A percentile compares a stretch with the other conserved stretches of the same genome.
phyloP scores from a whole-genome alignment of 768 basidiomycete genomes.

The Daedaleopsis sinensis region DNA sequence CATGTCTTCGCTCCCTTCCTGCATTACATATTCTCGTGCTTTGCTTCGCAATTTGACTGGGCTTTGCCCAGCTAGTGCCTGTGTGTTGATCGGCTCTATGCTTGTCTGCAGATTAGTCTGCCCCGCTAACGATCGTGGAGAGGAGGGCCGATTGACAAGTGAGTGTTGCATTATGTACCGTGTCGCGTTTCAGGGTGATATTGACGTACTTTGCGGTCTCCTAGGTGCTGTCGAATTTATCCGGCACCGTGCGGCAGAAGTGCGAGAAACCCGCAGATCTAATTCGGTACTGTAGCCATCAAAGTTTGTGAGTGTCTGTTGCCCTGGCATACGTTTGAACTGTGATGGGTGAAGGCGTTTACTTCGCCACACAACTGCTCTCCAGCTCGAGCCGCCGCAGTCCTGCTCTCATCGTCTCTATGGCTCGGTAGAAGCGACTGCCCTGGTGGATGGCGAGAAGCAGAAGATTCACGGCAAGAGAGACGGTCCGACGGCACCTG shows the following conservation, averaged over 20 bases:
- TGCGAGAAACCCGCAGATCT: constrained; percentile 9
- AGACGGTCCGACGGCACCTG: too few species aligned
- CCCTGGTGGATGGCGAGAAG: not conserved
- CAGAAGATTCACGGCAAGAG: not conserved
- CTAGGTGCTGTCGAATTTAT: not conserved
- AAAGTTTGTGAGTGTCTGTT: not conserved
- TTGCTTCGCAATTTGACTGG: not conserved
- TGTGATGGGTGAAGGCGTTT: not conserved
- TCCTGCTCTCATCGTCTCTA: not conserved
- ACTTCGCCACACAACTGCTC: not conserved
- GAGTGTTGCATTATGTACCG: not conserved
- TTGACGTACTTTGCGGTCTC: not conserved
- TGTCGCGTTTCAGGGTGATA: not conserved
- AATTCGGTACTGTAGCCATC: not conserved
- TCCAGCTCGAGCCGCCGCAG: not conserved
- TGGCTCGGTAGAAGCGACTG: not conserved
- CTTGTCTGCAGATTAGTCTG: not conserved
- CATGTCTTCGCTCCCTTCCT: constrained; percentile 6
- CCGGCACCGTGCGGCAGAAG: not conserved
- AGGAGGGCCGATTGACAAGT: not conserved
- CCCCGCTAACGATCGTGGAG: not conserved
- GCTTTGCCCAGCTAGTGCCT: too few species aligned
- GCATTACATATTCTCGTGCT: constrained; percentile 13
- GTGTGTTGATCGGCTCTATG: not conserved
- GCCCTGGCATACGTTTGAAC: not conserved